Percentiles rank a stretch among this genome's conserved stretches.
phyloP scores from a whole-genome alignment of 805 yeast species.

The Cyberlindnera lachancei region DNA sequence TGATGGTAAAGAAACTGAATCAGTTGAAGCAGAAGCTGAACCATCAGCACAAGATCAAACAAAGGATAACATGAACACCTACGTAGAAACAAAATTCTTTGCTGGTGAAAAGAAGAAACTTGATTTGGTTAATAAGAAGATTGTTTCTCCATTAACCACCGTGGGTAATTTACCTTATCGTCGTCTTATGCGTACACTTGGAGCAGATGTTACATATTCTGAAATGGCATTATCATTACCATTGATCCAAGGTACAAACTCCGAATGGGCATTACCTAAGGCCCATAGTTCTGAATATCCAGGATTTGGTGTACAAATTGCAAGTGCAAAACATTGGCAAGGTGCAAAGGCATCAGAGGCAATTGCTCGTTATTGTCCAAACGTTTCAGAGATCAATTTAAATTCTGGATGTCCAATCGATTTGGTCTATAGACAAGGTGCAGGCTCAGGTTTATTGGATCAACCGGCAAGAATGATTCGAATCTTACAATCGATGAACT shows the following conservation, averaged over 20 bases:
- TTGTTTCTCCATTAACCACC: constrained; percentile 92
- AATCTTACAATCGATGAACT: constrained; percentile 81
- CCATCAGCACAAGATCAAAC: constrained; percentile 15
- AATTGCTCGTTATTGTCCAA: constrained; percentile 45
- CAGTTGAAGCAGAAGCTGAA: constrained; percentile 5
- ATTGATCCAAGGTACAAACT: constrained; percentile 77
- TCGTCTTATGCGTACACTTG: constrained; percentile 80
- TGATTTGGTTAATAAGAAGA: constrained; percentile 65
- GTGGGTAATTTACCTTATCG: constrained; percentile 96
- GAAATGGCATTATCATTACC: constrained; percentile 94
- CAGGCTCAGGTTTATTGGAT: constrained; percentile 90
- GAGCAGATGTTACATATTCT: constrained; percentile 88
- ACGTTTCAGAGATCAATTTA: constrained; percentile 77
- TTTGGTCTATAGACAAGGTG: constrained; percentile 86
- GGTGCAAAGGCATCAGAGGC: constrained; percentile 90
- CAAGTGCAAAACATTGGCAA: constrained; percentile 88
- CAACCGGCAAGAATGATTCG: constrained; percentile 76
- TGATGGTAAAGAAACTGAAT: constrained; percentile 3
- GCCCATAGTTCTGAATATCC: constrained; percentile 78
- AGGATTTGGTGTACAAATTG: constrained; percentile 91
- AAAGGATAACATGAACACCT: constrained; percentile 38
- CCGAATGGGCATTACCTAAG: constrained; percentile 97
- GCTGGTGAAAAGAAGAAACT: constrained; percentile 76
- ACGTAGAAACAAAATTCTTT: constrained; percentile 69
- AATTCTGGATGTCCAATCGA: constrained; percentile 99